Base-by-base conservation (phyloP, 371 early-diverging fungal genomes). In the Mortierella sp. region DNA sequence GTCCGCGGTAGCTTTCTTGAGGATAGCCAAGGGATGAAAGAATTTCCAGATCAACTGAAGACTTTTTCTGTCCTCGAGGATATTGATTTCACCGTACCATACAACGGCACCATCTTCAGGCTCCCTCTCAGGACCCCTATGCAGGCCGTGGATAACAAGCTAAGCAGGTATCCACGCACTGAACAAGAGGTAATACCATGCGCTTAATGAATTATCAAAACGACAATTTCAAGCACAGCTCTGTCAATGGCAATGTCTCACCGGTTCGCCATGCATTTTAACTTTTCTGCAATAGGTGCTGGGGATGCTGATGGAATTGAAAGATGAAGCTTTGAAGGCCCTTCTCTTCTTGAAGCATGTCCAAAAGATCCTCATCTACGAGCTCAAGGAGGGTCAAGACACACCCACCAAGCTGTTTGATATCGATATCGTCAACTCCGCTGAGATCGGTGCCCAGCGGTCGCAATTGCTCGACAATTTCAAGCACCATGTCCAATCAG, bases 51-150 rank as follows among this genome's bases (percentile, higher is more conserved):
- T 34, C 85, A 85, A 55, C 57, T 85, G 13, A 75, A 57, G 42
- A 2, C 80, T 1, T 83, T 85, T 65, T 47, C 82, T 0, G 73
- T 63, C 9, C 31, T 76, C 8, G 85, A 82, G n/a, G 81, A 84
- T 48, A 75, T 85, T 24, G 76, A 85, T 10, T 80, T 80, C 28
- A 28, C 84, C 16, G 50, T 48, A 42, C 57, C 83, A 0, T 85
- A 82, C 45, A 19, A 55, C 0, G 85, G 85, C 6, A 85, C 85
- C 42, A 79, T 85, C n/a, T 85, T 85, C 42, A 74, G 85, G 5
- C 82, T 82, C 28, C 83, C 85, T 8, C 70, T 85, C 45, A 57
- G 84, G 1, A 83, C 84, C 14, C 45, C 71, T 8, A 70, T 45
- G 0, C 83, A 83, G 57, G 82, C 84, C n/a, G n/a, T n/a, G n/a